Conservation (phyloP, 805 yeast species). For the Komagataella phaffii region DNA sequence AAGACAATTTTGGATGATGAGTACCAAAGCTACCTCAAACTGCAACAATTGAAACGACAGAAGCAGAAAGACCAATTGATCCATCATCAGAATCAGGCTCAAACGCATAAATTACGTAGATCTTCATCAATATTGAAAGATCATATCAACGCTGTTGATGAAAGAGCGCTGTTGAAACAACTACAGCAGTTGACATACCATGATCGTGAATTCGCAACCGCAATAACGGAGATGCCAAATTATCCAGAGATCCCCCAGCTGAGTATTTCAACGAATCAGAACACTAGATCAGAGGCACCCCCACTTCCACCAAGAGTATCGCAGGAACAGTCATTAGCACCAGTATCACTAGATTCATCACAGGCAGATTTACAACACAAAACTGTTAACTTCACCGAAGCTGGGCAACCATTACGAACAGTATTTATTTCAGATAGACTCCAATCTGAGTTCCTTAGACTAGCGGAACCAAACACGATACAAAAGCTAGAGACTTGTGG, state of each 20-base stretch:
- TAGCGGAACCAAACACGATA: constrained; percentile 36
- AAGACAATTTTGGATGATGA: constrained; percentile 12
- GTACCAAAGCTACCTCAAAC: constrained; percentile 6
- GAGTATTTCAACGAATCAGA: not conserved
- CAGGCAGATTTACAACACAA: constrained; percentile 18
- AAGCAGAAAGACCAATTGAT: constrained; percentile 7
- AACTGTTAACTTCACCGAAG: constrained; percentile 32
- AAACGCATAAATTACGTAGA: not conserved
- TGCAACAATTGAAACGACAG: constrained; percentile 1
- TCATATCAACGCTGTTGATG: not conserved
- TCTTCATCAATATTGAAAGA: not conserved
- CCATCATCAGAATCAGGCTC: constrained; percentile 2
- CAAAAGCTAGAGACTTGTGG: constrained; percentile 53
- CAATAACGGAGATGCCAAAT: not conserved
- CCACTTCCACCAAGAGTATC: not conserved
- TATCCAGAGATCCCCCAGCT: not conserved
- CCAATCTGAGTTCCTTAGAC: constrained; percentile 25
- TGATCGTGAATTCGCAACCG: not conserved
- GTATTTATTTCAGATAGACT: constrained; percentile 35
- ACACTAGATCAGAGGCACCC: not conserved
- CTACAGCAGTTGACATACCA: not conserved
- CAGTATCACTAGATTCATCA: not conserved
- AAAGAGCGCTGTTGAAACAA: constrained; percentile 1
- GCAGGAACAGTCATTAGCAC: not conserved
- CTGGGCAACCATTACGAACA: constrained; percentile 40